Evolutionary conservation across 208 protist species (phyloP).

Genomic region (Wallacemonas sp.): DNA sequence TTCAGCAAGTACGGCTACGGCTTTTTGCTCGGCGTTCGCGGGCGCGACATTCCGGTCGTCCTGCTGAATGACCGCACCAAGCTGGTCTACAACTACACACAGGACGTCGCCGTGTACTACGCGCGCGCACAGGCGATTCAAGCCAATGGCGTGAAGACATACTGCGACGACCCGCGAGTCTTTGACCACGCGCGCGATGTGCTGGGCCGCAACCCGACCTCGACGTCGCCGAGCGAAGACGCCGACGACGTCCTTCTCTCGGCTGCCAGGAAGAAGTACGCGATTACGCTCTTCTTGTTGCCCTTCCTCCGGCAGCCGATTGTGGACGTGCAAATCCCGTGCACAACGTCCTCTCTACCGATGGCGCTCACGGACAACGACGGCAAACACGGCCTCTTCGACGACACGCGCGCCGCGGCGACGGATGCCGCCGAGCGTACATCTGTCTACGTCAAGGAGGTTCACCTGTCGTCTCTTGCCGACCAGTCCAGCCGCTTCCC

Average conservation of each 20-base stretch:
- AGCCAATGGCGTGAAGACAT: conserved; percentile 12
- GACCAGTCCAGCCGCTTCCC: conserved; percentile 25
- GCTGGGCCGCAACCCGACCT: background rate
- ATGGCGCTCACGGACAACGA: conserved; percentile 27
- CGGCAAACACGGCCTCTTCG: conserved; percentile 26
- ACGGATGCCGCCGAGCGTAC: conserved; percentile 14
- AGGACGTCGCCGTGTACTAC: conserved; percentile 44
- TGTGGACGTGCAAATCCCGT: conserved; percentile 31
- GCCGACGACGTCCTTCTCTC: conserved; percentile 9
- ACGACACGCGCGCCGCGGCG: conserved; percentile 23
- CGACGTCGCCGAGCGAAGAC: background rate
- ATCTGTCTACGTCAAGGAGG: conserved; percentile 41
- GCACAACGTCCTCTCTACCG: conserved; percentile 24
- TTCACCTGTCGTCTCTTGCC: conserved; percentile 22
- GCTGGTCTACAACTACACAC: conserved; percentile 31
- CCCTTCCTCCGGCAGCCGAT: conserved; percentile 30
- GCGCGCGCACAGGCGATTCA: conserved; percentile 19
- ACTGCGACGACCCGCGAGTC: conserved; percentile 4
- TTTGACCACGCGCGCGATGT: background rate
- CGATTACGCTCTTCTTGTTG: conserved; percentile 44
- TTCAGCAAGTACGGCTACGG: conserved; percentile 60
- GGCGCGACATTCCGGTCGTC: conserved; percentile 23
- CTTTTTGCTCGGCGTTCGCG: conserved; percentile 28
- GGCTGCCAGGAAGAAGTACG: conserved; percentile 39
- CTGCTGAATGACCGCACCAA: conserved; percentile 70